A percentile compares a stretch with the other conserved stretches of the same genome.
Conservation (phyloP, 2,329 filamentous ascomycete species). For the Paecilomyces niveus region DNA sequence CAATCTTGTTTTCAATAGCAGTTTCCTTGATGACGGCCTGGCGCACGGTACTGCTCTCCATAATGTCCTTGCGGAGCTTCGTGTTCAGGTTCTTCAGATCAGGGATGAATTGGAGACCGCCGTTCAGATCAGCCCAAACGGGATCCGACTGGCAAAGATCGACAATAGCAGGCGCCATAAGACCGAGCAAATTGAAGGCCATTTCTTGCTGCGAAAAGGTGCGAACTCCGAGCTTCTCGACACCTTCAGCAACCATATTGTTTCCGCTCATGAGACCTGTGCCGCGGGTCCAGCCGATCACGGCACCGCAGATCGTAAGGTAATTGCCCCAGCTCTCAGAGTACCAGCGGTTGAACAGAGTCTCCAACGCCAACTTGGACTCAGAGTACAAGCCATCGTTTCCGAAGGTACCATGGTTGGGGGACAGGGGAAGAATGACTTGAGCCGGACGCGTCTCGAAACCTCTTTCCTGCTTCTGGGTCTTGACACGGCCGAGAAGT, state of each 20-base stretch:
- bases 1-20: slow-evolving; percentile 90
- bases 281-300: slow-evolving; percentile 98
- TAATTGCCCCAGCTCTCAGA: slow-evolving; percentile 97
- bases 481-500: slow-evolving; percentile 82
- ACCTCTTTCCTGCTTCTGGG: slow-evolving; percentile 76
- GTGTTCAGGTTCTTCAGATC: slow-evolving; percentile 94
- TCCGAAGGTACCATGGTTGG: slow-evolving; percentile 97
- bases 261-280: slow-evolving; percentile 97
- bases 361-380: slow-evolving; percentile 94
- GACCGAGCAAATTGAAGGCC: slow-evolving; percentile 94
- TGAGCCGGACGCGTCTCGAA: slow-evolving; percentile 95
- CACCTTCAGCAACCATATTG: slow-evolving; percentile 93
- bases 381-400: slow-evolving; percentile 97
- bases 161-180: slow-evolving; percentile 91
- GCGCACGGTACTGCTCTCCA: slow-evolving; percentile 89
- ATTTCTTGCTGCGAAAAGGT: slow-evolving; percentile 99
- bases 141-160: slow-evolving; percentile 94
- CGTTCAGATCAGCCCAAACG: slow-evolving; percentile 94
- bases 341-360: slow-evolving; percentile 96
- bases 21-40: slow-evolving; percentile 93
- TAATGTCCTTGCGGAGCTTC: slow-evolving; percentile 86
- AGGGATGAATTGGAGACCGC: slow-evolving; percentile 93
- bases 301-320: slow-evolving; percentile 94
- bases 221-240: slow-evolving; percentile 92
- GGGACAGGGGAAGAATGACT: slow-evolving; percentile 89